Evolutionary conservation across 2,329 filamentous ascomycete species (phyloP), one percentile per base, ranked within the genome.

Genomic region (Hortaea sp.): DNA sequence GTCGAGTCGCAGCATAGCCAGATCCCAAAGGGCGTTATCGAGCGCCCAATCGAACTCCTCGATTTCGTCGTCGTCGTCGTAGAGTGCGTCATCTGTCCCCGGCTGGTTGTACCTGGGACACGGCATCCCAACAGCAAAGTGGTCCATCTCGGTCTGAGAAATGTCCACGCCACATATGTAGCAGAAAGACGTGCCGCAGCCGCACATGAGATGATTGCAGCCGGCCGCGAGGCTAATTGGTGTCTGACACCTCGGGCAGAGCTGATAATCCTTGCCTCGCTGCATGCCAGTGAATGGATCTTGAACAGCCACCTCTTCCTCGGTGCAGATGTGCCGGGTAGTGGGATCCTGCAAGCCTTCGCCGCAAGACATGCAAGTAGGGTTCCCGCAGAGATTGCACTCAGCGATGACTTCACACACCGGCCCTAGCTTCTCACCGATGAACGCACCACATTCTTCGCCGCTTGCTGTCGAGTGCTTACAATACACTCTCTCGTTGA

Each of bases 151-250:
- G 5, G 20, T 20, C 20, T 45, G 37, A 6, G 42, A 41, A 7
- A 40, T 42, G 10, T 29, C 34, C 20, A 32, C 44, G 9, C 49
- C 49, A 20, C 49, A 51, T 7, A 51, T 37, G 29, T 43, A 51
- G 43, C 49, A 51, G 28, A 46, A 46, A 20, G 31, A 39, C 7
- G 29, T 51, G 6, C 41, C 38, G 38, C 49, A 51, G n/a, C 41
- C 30, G 45, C 50, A 52, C 6, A 34, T 44, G 13, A 50, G 37
- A 39, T 50, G 45, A 12, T 52, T 50, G 43, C 50, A 52, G 3
- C 48, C 48, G 29, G 44, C 50, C 5, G 20, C 29, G 10, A 52
- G 43, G 28, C 48, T 29, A 28, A 48, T 41, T 5, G 37, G 48
- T 10, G 40, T 29, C 7, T 12, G 27, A 28, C 50, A 50, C 12